Conservation (phyloP, 1,284 basidiomycete genomes). For the Erythrobasidium hasegawianum region DNA sequence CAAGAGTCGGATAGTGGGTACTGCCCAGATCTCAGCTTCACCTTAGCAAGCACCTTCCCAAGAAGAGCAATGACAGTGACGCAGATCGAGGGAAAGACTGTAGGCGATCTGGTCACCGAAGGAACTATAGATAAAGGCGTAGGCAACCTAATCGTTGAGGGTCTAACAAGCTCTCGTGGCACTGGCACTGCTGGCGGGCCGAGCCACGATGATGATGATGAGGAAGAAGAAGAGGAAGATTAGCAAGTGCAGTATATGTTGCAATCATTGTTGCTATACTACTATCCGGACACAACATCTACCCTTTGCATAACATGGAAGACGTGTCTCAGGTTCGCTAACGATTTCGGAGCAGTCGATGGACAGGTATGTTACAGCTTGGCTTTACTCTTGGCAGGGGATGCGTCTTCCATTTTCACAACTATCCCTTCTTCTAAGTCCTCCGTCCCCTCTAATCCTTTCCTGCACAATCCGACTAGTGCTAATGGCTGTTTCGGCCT, state of each 20-base stretch:
- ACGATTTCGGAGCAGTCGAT: too few species aligned
- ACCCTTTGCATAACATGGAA: too few species aligned
- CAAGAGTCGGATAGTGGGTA: slow-evolving; percentile 38
- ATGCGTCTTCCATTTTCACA: background rate
- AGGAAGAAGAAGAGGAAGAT: slow-evolving; percentile 41
- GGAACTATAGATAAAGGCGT: slow-evolving; percentile 60
- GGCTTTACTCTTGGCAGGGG: background rate
- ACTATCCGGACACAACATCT: too few species aligned
- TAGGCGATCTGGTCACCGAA: slow-evolving; percentile 51
- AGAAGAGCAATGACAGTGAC: slow-evolving; percentile 57
- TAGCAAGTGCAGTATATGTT: too few species aligned
- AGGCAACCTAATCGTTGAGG: slow-evolving; percentile 68
- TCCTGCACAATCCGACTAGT: slow-evolving; percentile 1
- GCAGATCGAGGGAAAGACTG: slow-evolving; percentile 53
- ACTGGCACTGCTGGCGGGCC: too few species aligned
- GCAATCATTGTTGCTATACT: too few species aligned
- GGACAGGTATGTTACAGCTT: slow-evolving; percentile 2
- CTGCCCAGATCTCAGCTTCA: slow-evolving; percentile 66
- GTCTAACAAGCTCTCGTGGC: too few species aligned
- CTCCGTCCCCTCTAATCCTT: slow-evolving; percentile 2
- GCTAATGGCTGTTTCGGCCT: slow-evolving; percentile 21
- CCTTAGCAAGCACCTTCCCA: slow-evolving; percentile 65
- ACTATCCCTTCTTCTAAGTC: slow-evolving; percentile 10
- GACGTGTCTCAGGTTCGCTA: too few species aligned
- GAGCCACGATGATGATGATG: slow-evolving; percentile 43